Conservation (phyloP, 1,139 yeast genomes). For the Magnusiomyces sp. region DNA sequence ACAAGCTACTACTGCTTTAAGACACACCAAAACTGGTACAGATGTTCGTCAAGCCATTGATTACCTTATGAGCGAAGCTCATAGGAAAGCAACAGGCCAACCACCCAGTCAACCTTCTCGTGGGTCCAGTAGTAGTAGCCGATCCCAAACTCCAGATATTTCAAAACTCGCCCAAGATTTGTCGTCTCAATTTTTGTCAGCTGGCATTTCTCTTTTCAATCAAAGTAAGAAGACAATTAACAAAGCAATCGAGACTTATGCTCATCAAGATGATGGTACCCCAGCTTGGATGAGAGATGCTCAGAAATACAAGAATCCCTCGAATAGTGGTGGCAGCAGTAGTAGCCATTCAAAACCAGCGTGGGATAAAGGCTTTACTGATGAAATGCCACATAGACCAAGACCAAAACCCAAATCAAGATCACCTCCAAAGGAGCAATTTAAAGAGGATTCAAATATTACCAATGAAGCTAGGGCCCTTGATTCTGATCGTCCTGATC, state of each 20-base stretch:
- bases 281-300: constrained; percentile 75
- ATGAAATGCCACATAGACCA: constrained; percentile 2
- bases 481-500: constrained; percentile 4
- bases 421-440: not conserved
- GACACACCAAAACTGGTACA: constrained; percentile 43
- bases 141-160: constrained; percentile 25
- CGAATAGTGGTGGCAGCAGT: no score
- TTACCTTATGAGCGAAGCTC: constrained; percentile 54
- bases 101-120: constrained; percentile 9
- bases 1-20: constrained; percentile 54
- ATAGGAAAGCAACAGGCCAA: constrained; percentile 29
- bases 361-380: constrained; percentile 18
- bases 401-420: not conserved
- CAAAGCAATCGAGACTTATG: constrained; percentile 56
- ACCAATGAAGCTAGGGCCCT: constrained; percentile 15
- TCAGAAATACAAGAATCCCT: constrained; percentile 26
- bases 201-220: constrained; percentile 53
- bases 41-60: constrained; percentile 63
- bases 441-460: not conserved
- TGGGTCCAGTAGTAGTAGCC: constrained; percentile 9
- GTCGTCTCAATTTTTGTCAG: constrained; percentile 53
- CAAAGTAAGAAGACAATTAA: constrained; percentile 55
- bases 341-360: not conserved
- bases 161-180: constrained; percentile 47
- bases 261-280: constrained; percentile 36